Conservation (phyloP, 768 basidiomycete genomes). For the Boletus subcaerulescens region DNA sequence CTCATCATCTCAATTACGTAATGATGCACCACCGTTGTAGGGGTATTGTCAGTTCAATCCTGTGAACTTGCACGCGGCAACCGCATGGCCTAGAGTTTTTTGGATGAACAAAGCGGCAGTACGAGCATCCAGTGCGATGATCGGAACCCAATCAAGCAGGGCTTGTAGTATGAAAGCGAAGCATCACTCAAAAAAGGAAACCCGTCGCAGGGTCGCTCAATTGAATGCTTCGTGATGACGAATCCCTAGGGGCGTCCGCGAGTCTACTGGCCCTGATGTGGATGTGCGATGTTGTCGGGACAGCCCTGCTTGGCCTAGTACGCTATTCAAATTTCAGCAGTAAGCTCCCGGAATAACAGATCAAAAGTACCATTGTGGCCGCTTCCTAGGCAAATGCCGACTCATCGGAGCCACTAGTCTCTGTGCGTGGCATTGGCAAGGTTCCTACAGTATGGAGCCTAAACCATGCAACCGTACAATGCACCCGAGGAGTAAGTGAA, state of each 20-base stretch:
- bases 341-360: not conserved
- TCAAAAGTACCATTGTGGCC: not conserved
- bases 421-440: not conserved
- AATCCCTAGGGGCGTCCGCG: not conserved
- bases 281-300: not conserved
- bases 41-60: not conserved
- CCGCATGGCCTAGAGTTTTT: slow-evolving; percentile 8
- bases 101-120: not conserved
- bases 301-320: not conserved
- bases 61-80: slow-evolving; percentile 4
- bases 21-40: not conserved
- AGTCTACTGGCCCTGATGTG: slow-evolving; percentile 10
- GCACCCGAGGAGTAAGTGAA: not conserved
- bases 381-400: not conserved
- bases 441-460: slow-evolving; percentile 4
- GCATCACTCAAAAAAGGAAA: not conserved
- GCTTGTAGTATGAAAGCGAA: slow-evolving; percentile 1
- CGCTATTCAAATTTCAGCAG: not conserved
- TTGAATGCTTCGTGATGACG: slow-evolving; percentile 7
- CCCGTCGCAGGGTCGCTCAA: not conserved
- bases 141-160: slow-evolving; percentile 13
- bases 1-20: slow-evolving; percentile 6
- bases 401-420: not conserved
- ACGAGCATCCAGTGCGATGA: not conserved
- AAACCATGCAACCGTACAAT: slow-evolving; percentile 1